phyloP scores from a whole-genome alignment of 1,284 basidiomycete species.

The Cutaneotrichosporon arboriforme region DNA sequence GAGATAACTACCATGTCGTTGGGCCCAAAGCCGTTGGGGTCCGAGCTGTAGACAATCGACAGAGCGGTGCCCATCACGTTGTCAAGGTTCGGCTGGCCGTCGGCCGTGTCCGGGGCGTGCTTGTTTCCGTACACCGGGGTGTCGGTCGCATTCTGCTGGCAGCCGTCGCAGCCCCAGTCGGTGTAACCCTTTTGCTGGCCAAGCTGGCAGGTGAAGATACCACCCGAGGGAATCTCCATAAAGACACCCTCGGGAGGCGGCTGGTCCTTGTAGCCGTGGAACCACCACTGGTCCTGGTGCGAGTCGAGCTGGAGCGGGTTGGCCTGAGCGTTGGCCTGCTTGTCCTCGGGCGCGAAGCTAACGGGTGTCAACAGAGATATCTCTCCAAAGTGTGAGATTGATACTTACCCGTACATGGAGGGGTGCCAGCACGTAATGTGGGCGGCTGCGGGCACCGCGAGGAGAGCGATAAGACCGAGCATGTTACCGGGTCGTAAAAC shows the following conservation, averaged over 20 bases:
- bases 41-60: constrained; percentile 63
- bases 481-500: not conserved
- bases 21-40: constrained; percentile 56
- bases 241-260: constrained; percentile 34
- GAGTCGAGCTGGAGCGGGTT: constrained; percentile 55
- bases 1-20: constrained; percentile 65
- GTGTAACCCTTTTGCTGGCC: constrained; percentile 3
- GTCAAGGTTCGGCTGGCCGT: too few relatives aligned
- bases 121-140: not conserved
- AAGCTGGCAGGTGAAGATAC: constrained; percentile 11
- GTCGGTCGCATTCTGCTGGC: not conserved
- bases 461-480: not conserved
- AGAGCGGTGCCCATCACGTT: constrained; percentile 33
- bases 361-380: not conserved
- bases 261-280: constrained; percentile 47
- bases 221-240: constrained; percentile 41
- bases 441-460: constrained; percentile 16
- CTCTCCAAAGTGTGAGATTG: not conserved
- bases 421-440: constrained; percentile 42
- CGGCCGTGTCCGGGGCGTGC: too few relatives aligned
- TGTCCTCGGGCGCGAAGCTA: constrained; percentile 51
- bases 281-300: constrained; percentile 64
- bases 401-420: constrained; percentile 43
- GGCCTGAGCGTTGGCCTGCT: constrained; percentile 35
- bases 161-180: not conserved